phyloP scores from a whole-genome alignment of 306 rosid species.

The Sicyos edulis region DNA sequence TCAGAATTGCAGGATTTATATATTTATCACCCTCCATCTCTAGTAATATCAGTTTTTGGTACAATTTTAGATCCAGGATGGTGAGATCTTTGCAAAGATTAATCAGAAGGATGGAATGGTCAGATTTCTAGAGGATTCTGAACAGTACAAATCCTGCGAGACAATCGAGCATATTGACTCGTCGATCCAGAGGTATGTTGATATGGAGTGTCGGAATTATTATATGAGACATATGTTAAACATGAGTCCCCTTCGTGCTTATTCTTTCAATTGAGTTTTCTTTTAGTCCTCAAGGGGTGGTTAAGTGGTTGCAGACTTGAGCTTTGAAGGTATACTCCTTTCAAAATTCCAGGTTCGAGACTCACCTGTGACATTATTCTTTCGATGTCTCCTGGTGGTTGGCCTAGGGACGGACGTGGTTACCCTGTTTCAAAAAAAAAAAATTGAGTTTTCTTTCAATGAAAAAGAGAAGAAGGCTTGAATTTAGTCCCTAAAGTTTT shows the following conservation, averaged over 20 bases:
- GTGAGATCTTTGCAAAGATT: conserved; percentile 71
- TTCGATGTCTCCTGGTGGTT: too few relatives aligned
- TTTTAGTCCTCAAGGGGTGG: too few relatives aligned
- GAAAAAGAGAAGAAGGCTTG: too few relatives aligned
- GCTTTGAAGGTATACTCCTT: too few relatives aligned
- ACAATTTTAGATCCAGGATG: conserved; percentile 61
- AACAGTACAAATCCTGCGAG: conserved; percentile 65
- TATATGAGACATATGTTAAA: background rate
- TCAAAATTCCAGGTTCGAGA: too few relatives aligned
- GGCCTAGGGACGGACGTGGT: too few relatives aligned
- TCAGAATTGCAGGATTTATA: background rate
- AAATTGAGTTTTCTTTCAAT: too few relatives aligned
- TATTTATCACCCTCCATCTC: conserved; percentile 12
- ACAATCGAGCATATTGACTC: conserved; percentile 71
- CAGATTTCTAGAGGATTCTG: conserved; percentile 87
- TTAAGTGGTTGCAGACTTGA: too few relatives aligned
- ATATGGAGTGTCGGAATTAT: background rate
- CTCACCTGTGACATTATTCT: too few relatives aligned
- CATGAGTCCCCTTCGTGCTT: background rate
- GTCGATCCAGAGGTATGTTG: conserved; percentile 57
- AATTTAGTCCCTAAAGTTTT: too few relatives aligned
- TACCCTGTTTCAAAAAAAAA: too few relatives aligned
- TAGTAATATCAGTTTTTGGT: conserved; percentile 17
- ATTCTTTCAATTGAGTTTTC: background rate
- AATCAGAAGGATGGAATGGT: conserved; percentile 91